Conservation (phyloP, 2,329 filamentous ascomycete genomes). For the Stagonosporopsis chrysanthemi region DNA sequence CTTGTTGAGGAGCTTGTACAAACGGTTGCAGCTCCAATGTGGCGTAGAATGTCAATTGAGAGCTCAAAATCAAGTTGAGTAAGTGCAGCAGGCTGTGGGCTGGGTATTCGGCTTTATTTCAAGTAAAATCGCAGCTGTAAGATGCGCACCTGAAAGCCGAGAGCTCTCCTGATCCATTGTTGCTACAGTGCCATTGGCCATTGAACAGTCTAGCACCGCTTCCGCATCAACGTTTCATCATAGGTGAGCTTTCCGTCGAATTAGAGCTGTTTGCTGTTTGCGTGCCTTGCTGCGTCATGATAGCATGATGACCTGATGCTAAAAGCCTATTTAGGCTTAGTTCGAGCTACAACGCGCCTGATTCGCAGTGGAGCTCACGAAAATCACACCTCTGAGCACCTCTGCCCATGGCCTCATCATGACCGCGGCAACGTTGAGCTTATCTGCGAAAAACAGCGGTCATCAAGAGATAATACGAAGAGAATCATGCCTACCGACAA, state of each 20-base stretch:
- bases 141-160: slow-evolving; percentile 2
- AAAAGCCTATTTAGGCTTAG: not conserved
- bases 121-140: too few relatives aligned
- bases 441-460: not conserved
- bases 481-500: not conserved
- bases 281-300: slow-evolving; percentile 20
- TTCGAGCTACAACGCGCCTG: slow-evolving; percentile 1
- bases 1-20: slow-evolving; percentile 8
- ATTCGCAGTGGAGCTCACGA: not conserved
- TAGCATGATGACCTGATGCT: slow-evolving; percentile 21
- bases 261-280: slow-evolving; percentile 21
- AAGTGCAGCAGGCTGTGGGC: slow-evolving; percentile 5
- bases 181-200: slow-evolving; percentile 26
- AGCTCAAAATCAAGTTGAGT: slow-evolving; percentile 1
- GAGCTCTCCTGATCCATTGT: slow-evolving; percentile 25
- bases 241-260: slow-evolving; percentile 26
- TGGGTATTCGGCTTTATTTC: slow-evolving; percentile 20
- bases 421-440: not conserved
- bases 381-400: slow-evolving; percentile 1
- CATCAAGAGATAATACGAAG: not conserved
- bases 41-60: slow-evolving; percentile 2
- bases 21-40: slow-evolving; percentile 2
- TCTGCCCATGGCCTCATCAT: slow-evolving; percentile 16
- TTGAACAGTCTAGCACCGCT: slow-evolving; percentile 8
- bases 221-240: slow-evolving; percentile 29